Evolutionary conservation across 768 basidiomycete genomes (phyloP).

Genomic region (Trametes sanguinea): DNA sequence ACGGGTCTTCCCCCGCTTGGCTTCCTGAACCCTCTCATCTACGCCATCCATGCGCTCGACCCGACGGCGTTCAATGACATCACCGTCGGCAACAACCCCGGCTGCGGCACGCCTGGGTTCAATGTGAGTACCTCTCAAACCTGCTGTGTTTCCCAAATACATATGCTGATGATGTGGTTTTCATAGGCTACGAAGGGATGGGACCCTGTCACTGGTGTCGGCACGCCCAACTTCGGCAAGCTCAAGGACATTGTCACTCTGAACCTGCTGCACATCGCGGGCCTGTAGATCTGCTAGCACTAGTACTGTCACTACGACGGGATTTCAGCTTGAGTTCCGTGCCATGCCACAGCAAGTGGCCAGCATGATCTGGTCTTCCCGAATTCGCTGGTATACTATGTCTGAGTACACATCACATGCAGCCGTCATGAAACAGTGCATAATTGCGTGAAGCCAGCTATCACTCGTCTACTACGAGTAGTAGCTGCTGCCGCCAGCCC

Average conservation of each 20-base stretch:
- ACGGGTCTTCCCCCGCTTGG: conserved; percentile 36
- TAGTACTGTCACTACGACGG: too few relatives aligned
- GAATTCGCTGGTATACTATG: too few relatives aligned
- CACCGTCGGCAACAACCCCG: conserved; percentile 39
- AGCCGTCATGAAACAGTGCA: too few relatives aligned
- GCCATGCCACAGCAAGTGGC: too few relatives aligned
- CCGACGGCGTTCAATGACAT: conserved; percentile 39
- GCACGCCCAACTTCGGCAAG: conserved; percentile 37
- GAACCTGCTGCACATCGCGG: conserved; percentile 6
- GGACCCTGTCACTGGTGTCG: conserved; percentile 40
- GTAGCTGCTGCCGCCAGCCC: too few relatives aligned
- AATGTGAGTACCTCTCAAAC: conserved; percentile 24
- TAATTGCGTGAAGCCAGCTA: too few relatives aligned
- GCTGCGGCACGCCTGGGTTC: conserved; percentile 42
- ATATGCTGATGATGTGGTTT: conserved; percentile 1
- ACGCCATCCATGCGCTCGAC: conserved; percentile 24
- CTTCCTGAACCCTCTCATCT: conserved; percentile 42
- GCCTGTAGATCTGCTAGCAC: neutral
- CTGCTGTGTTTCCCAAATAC: neutral
- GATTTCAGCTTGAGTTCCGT: too few relatives aligned
- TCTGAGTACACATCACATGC: too few relatives aligned
- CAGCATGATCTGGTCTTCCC: too few relatives aligned
- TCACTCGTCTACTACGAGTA: too few relatives aligned
- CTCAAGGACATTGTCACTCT: conserved; percentile 30
- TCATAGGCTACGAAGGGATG: conserved; percentile 36